Evolutionary conservation across 2,329 filamentous ascomycete genomes (phyloP), one percentile per base, ranked within the genome.

Genomic region (Nectriaceae sp.): DNA sequence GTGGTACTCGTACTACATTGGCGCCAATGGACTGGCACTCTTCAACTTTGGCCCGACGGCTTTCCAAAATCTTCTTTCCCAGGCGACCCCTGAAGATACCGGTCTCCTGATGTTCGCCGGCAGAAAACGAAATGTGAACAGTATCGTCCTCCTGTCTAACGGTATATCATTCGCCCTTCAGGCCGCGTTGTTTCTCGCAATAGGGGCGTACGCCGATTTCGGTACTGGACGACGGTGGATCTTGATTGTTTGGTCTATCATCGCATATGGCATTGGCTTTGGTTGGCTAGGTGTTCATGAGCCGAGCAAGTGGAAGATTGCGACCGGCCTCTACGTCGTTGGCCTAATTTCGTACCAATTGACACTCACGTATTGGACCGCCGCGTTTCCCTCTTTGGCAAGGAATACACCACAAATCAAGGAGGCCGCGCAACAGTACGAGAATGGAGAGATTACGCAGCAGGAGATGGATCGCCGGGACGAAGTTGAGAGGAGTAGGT

Each of bases 121-220:
- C 13, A 70, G 70, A 31, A 65, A 74, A 20, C 75, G 82, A 45
- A 80, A 80, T n/a, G 78, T 85, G 58, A 84, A 85, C 63, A 83
- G 78, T 48, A 83, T 88, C 45, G 82, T 88, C 4, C 70, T 88
- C 6, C 71, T 87, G 0, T 75, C 76, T 62, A 88, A 88, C 59
- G 85, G 85, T 44, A 82, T 88, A 47, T 83, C 78, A 15, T 89
- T 89, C 61, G 83, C 84, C 2, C 77, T 86, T 29, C 85, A 88
- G 62, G 78, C 83, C 21, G 74, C 80, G 6, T 60, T 82, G 4
- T 80, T 82, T 58, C 67, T 82, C 21, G 57, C 74, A 49, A 71
- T 81, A 3, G 79, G 78, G 44, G 72, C 73, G 0, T 78, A 77
- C 52, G 77, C 78, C 54, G 85, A 88, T 63, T 89, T 87, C 61